Conservation (phyloP, 495 filamentous ascomycete genomes). For the Hypoxylon rickii region DNA sequence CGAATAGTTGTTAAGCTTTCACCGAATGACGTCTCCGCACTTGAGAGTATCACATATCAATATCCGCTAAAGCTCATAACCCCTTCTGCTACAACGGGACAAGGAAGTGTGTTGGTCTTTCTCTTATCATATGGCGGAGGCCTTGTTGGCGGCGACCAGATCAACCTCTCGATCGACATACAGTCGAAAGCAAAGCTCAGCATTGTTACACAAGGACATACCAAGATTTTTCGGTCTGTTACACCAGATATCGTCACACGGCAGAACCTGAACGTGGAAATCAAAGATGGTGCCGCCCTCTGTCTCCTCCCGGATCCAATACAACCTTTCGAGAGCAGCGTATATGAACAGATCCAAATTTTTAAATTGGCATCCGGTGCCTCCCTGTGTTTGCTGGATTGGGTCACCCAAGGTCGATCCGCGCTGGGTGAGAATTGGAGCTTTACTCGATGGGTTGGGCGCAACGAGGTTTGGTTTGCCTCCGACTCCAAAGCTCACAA, state of each 20-base stretch:
- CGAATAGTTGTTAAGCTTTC: constrained; percentile 72
- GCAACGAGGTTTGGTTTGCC: constrained; percentile 81
- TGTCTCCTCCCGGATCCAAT: constrained; percentile 93
- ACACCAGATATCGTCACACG: constrained; percentile 61
- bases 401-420: constrained; percentile 85
- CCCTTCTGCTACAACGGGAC: constrained; percentile 54
- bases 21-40: constrained; percentile 70
- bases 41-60: constrained; percentile 79
- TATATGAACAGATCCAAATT: constrained; percentile 80
- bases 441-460: constrained; percentile 71
- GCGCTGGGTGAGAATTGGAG: constrained; percentile 93
- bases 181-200: constrained; percentile 69
- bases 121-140: constrained; percentile 95
- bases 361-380: constrained; percentile 66
- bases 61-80: constrained; percentile 95
- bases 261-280: constrained; percentile 67
- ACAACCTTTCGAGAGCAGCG: constrained; percentile 80
- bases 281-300: constrained; percentile 68
- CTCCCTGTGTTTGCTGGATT: constrained; percentile 83
- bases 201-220: constrained; percentile 91
- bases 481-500: constrained; percentile 28
- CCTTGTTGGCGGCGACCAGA: constrained; percentile 81
- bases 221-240: constrained; percentile 88
- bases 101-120: constrained; percentile 72
- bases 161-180: constrained; percentile 72